phyloP scores from a whole-genome alignment of 2,329 filamentous ascomycete species.

The Trichothecium roseum region DNA sequence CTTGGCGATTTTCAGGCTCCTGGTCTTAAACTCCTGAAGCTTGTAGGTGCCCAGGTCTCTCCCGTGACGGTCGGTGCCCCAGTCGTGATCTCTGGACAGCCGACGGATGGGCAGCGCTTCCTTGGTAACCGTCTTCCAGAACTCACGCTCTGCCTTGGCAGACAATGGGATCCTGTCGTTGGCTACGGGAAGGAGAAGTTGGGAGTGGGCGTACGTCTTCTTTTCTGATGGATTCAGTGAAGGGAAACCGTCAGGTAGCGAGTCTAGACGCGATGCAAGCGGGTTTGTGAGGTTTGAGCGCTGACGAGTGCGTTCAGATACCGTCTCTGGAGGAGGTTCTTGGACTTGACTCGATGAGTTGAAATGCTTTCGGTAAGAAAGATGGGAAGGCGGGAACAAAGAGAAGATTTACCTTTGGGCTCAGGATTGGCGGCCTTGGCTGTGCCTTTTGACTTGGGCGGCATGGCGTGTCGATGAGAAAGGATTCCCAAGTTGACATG shows the following conservation, averaged over 20 bases:
- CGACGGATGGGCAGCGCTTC: constrained; percentile 37
- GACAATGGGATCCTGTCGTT: constrained; percentile 22
- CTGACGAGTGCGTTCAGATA: constrained; percentile 35
- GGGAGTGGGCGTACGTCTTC: constrained; percentile 35
- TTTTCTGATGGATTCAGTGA: constrained; percentile 36
- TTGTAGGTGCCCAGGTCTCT: constrained; percentile 38
- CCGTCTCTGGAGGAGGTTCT: constrained; percentile 29
- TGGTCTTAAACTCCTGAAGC: constrained; percentile 32
- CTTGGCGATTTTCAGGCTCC: constrained; percentile 28
- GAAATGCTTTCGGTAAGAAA: constrained; percentile 3
- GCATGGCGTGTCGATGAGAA: constrained; percentile 14
- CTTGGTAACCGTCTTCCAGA: constrained; percentile 47
- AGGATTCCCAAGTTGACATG: background rate
- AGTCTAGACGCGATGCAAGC: constrained; percentile 31
- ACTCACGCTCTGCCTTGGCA: constrained; percentile 43
- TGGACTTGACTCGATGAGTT: constrained; percentile 6
- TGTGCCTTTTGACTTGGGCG: constrained; percentile 24
- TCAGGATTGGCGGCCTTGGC: constrained; percentile 16
- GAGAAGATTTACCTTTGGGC: constrained; percentile 11
- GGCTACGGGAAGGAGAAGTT: constrained; percentile 32
- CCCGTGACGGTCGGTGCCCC: constrained; percentile 41
- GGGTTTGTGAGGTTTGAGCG: constrained; percentile 41
- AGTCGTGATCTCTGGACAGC: constrained; percentile 28
- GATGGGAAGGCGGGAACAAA: background rate
- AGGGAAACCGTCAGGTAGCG: constrained; percentile 32